Conservation (phyloP, 306 rosid species). For the Lupinus albus region DNA sequence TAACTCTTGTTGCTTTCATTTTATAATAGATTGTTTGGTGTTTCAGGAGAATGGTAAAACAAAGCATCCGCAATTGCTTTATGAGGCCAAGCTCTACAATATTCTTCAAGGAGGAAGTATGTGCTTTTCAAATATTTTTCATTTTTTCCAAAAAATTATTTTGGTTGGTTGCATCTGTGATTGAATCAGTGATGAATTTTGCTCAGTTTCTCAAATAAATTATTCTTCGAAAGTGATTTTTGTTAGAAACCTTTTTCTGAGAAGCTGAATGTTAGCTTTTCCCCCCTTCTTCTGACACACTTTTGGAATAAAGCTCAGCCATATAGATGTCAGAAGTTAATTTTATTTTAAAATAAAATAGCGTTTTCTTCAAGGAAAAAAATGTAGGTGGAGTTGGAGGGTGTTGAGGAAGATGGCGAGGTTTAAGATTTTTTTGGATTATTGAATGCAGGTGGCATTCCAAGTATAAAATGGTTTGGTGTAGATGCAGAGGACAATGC, state of each 20-base stretch:
- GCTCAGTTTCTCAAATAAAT: no score
- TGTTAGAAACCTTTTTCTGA: no score
- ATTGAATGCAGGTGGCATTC: constrained; percentile 54
- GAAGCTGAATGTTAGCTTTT: no score
- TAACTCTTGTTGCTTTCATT: background rate
- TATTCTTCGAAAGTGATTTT: no score
- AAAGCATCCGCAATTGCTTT: constrained; percentile 91
- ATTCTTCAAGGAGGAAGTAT: constrained; percentile 98
- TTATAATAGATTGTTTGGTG: background rate
- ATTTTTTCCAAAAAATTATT: background rate
- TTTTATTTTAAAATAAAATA: no score
- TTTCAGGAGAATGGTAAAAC: constrained; percentile 88
- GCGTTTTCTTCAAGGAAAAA: no score
- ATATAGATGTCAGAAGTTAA: no score
- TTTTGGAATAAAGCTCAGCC: no score
- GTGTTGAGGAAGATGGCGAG: background rate
- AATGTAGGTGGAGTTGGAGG: background rate
- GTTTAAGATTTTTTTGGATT: background rate
- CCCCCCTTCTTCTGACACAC: no score
- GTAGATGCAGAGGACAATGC: constrained; percentile 57
- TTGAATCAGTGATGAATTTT: background rate
- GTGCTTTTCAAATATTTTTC: constrained; percentile 18
- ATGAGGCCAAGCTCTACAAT: constrained; percentile 87
- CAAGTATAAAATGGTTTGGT: constrained; percentile 60
- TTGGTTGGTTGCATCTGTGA: no score